Conservation (phyloP, 129 eudicot genomes). For the Ambrosia trifida region DNA sequence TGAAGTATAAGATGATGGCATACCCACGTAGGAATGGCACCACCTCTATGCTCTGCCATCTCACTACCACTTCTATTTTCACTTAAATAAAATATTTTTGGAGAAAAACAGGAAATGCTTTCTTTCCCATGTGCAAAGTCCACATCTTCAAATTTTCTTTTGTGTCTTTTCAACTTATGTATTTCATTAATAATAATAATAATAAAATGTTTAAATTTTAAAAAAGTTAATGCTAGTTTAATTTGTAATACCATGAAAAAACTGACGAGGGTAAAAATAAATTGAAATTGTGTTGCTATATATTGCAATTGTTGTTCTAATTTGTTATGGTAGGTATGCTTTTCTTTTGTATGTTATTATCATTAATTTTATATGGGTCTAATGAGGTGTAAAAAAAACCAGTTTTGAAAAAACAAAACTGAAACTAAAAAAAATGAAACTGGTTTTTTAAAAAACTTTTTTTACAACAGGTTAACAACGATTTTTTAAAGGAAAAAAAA, state of each 20-base stretch:
- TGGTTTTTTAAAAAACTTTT: too few species aligned
- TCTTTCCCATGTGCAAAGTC: conserved; percentile 19
- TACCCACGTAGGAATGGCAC: too few species aligned
- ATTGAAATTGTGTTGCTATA: too few species aligned
- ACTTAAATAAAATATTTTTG: neutral
- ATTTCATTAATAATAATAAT: neutral
- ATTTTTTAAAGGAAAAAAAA: too few species aligned
- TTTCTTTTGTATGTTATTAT: too few species aligned
- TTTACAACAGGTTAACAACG: too few species aligned
- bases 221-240: neutral
- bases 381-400: too few species aligned
- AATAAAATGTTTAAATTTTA: neutral
- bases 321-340: neutral
- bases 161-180: neutral
- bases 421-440: too few species aligned
- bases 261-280: neutral
- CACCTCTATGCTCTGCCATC: conserved; percentile 21
- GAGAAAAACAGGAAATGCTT: neutral
- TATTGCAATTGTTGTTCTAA: neutral
- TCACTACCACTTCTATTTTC: conserved; percentile 18
- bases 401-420: too few species aligned
- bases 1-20: too few species aligned
- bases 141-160: conserved; percentile 6
- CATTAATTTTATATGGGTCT: too few species aligned
- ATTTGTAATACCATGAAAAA: neutral